Percentiles rank a stretch among this genome's conserved stretches.
Conservation (phyloP, 306 rosid species). For the Quercus glauca region DNA sequence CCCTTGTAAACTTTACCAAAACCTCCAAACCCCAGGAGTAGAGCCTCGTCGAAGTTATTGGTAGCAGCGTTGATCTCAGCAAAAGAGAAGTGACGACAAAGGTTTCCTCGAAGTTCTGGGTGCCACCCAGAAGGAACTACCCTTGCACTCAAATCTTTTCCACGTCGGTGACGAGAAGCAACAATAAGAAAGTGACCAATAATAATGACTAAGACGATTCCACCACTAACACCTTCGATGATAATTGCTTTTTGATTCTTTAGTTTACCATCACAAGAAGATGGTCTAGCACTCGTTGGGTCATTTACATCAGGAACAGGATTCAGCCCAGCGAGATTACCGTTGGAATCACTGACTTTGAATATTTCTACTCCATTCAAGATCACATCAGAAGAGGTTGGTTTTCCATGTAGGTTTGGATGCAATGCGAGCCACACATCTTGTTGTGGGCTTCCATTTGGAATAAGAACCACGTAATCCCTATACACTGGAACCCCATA, state of each 20-base stretch:
- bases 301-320: slow-evolving; percentile 56
- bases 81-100: no score
- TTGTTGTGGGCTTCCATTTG: slow-evolving; percentile 57
- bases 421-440: slow-evolving; percentile 75
- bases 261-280: slow-evolving; percentile 36
- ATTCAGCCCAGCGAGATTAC: slow-evolving; percentile 75
- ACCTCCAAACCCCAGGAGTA: slow-evolving; percentile 92
- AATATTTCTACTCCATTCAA: slow-evolving; percentile 85
- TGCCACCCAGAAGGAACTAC: slow-evolving; percentile 62
- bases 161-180: neutral
- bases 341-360: slow-evolving; percentile 53
- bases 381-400: slow-evolving; percentile 44
- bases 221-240: slow-evolving; percentile 65
- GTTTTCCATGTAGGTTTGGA: slow-evolving; percentile 37
- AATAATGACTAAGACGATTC: slow-evolving; percentile 48
- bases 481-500: slow-evolving; percentile 52
- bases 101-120: slow-evolving; percentile 13
- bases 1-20: slow-evolving; percentile 95
- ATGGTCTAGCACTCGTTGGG: slow-evolving; percentile 36
- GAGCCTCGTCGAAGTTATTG: slow-evolving; percentile 34
- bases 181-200: slow-evolving; percentile 51
- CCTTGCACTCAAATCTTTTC: slow-evolving; percentile 87
- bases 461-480: slow-evolving; percentile 64
- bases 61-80: no score
- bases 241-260: slow-evolving; percentile 51